These are phyloP conservation scores for Claviceps cyperi DNA, from an alignment of 2,329 filamentous ascomycete species.

Conservation along the genomic window DNA sequence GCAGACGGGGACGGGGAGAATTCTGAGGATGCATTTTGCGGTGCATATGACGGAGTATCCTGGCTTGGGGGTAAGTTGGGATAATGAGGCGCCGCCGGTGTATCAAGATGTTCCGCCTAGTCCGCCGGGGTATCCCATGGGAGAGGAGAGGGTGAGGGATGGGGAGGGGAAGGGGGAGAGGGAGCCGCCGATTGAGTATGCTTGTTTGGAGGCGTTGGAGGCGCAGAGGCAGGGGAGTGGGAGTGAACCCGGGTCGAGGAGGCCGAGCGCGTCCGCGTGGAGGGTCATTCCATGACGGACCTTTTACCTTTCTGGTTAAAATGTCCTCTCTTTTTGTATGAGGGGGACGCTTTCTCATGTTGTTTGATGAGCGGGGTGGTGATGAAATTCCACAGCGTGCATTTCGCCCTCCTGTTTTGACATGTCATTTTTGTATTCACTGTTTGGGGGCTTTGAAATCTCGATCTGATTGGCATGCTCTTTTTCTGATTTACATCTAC, in stretches of 20 bases:
- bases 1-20: constrained; percentile 78
- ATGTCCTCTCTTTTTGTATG: no score
- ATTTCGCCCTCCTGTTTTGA: no score
- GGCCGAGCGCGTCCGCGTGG: constrained; percentile 1
- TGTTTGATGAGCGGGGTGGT: no score
- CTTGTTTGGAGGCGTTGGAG: constrained; percentile 22
- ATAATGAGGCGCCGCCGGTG: constrained; percentile 84
- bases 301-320: no score
- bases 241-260: constrained; percentile 3
- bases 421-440: no score
- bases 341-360: no score
- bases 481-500: no score
- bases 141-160: no score
- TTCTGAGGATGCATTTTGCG: constrained; percentile 84
- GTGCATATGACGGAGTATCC: constrained; percentile 68
- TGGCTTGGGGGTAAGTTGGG: constrained; percentile 88
- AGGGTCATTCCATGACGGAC: not conserved
- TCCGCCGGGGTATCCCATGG: constrained; percentile 52
- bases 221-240: constrained; percentile 9
- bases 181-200: constrained; percentile 23
- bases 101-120: constrained; percentile 87
- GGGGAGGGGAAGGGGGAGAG: not conserved
- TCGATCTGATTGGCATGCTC: no score
- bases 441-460: no score
- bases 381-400: no score